These are phyloP conservation scores for Luffa acutangula DNA, from an alignment of 306 rosid genomes.

Conservation along the genomic window DNA sequence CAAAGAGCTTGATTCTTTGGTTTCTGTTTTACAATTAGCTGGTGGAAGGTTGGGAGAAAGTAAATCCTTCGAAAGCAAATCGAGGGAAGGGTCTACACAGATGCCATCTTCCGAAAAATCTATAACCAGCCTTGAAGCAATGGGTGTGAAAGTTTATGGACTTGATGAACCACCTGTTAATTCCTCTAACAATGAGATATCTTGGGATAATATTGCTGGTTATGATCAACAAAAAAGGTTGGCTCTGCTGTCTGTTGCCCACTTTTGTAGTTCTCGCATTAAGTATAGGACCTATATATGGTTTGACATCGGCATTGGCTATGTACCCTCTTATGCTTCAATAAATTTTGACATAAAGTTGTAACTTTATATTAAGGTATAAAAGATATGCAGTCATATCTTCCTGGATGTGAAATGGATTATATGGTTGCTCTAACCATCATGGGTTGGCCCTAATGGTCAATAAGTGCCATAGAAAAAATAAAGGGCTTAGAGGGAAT, in stretches of 20 bases:
- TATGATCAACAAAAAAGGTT: constrained; percentile 82
- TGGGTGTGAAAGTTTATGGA: constrained; percentile 80
- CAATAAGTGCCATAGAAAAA: too few species aligned
- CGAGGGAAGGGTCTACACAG: constrained; percentile 31
- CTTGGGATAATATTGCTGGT: constrained; percentile 90
- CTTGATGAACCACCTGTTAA: constrained; percentile 31
- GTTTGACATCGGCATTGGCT: not conserved
- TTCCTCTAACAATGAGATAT: constrained; percentile 34
- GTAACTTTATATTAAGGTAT: not conserved
- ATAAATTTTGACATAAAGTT: not conserved
- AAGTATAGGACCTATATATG: not conserved
- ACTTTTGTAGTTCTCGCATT: not conserved
- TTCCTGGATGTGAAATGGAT: not conserved
- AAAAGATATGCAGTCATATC: not conserved
- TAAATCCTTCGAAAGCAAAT: constrained; percentile 27
- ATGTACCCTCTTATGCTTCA: not conserved
- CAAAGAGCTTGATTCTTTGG: constrained; percentile 70
- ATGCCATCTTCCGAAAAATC: constrained; percentile 50
- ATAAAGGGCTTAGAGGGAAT: too few species aligned
- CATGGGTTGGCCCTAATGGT: too few species aligned
- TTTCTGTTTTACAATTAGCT: constrained; percentile 67
- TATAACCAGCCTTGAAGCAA: constrained; percentile 63
- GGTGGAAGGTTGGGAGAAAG: constrained; percentile 43
- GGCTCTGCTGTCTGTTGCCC: constrained; percentile 7
- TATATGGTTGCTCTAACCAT: not conserved